phyloP scores from a whole-genome alignment of 2,329 filamentous ascomycete species.

The Paecilomyces dactylethromorphus region DNA sequence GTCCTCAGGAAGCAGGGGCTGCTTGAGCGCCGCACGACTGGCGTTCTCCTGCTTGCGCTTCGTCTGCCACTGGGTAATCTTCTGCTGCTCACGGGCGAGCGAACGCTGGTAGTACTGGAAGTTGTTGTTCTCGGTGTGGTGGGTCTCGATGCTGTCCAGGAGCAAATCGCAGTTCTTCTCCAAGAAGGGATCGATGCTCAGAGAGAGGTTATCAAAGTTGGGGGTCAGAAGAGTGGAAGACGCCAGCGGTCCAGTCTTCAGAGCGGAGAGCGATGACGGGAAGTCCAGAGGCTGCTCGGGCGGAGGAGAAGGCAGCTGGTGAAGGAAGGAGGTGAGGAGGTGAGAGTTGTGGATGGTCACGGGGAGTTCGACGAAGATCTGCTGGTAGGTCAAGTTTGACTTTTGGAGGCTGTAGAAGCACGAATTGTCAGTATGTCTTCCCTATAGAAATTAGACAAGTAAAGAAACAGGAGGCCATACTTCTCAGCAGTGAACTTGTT shows the following conservation, averaged over 20 bases:
- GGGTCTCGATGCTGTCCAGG: conserved; percentile 91
- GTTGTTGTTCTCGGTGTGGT: conserved; percentile 99
- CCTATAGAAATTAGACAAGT: conserved; percentile 2
- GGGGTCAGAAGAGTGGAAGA: conserved; percentile 66
- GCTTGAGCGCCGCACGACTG: conserved; percentile 76
- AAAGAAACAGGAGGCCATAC: conserved; percentile 48
- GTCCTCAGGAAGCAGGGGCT: conserved; percentile 82
- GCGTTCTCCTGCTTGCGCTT: conserved; percentile 97
- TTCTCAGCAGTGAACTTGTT: conserved; percentile 94
- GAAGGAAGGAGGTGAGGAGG: conserved; percentile 88
- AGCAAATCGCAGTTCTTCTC: conserved; percentile 97
- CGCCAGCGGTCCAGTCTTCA: conserved; percentile 57
- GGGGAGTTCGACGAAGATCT: conserved; percentile 86
- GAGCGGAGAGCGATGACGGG: conserved; percentile 71
- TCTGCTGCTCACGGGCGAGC: conserved; percentile 85
- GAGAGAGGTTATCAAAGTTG: conserved; percentile 81
- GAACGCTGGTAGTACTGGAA: conserved; percentile 96
- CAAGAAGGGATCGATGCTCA: conserved; percentile 93
- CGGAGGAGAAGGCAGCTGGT: conserved; percentile 72
- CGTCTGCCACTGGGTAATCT: conserved; percentile 92
- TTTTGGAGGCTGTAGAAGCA: conserved; percentile 68
- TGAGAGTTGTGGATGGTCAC: conserved; percentile 93
- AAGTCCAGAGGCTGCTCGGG: conserved; percentile 63
- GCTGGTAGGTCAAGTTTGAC: conserved; percentile 85
- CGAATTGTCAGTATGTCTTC: conserved; percentile 18